A percentile compares a stretch with the other conserved stretches of the same genome.
These are phyloP conservation scores for Esteya vermicola DNA, from an alignment of 2,329 filamentous ascomycete genomes.

Conservation along the genomic window DNA sequence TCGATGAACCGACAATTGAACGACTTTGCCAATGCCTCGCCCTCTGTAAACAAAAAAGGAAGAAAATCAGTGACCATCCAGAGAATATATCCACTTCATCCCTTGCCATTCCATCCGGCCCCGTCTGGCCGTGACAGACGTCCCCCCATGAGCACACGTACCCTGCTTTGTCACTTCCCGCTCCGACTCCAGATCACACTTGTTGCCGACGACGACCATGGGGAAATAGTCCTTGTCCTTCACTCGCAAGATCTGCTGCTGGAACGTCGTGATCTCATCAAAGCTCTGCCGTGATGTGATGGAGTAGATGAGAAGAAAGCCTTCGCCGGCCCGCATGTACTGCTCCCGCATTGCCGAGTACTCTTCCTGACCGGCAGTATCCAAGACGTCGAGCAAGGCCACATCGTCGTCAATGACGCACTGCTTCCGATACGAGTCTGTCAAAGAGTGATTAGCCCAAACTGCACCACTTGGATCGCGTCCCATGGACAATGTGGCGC, in stretches of 20 bases:
- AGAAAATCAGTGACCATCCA: no score
- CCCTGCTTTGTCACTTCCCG: conserved; percentile 85
- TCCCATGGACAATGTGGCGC: no score
- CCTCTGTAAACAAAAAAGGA: conserved; percentile 50
- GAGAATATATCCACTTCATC: not conserved
- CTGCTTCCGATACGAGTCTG: conserved; percentile 99
- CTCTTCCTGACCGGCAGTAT: conserved; percentile 96
- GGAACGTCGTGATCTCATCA: conserved; percentile 96
- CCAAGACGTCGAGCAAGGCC: conserved; percentile 90
- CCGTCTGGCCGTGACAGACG: no score
- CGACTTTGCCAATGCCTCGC: conserved; percentile 67
- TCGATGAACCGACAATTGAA: conserved; percentile 99
- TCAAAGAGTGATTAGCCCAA: not conserved
- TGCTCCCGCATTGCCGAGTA: conserved; percentile 99
- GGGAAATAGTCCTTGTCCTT: conserved; percentile 99
- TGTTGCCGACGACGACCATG: conserved; percentile 98
- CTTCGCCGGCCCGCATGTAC: conserved; percentile 98
- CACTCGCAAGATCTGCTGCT: conserved; percentile 94
- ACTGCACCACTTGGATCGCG: no score
- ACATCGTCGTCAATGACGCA: conserved; percentile 98
- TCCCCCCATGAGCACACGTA: conserved; percentile 27
- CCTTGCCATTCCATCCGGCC: no score
- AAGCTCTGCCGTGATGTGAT: conserved; percentile 96
- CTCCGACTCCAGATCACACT: conserved; percentile 93
- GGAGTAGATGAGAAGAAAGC: conserved; percentile 94